These are phyloP conservation scores for Penicillium sp. DNA, from an alignment of 2,329 filamentous ascomycete genomes.

Conservation along the genomic window DNA sequence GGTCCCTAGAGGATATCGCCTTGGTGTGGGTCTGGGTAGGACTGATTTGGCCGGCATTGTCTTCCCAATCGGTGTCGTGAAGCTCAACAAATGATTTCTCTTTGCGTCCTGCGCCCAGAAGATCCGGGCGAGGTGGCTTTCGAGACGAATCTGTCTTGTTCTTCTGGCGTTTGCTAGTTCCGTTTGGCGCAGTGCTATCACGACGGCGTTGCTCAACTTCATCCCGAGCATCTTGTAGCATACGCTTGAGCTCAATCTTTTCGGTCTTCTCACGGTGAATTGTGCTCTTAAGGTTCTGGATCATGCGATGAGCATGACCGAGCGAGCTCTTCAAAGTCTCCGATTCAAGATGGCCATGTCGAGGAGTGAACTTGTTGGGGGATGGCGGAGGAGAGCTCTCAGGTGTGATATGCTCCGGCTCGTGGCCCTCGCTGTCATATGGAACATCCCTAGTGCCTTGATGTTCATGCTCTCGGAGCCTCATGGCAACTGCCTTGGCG, in stretches of 20 bases:
- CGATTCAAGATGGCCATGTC: constrained; percentile 83
- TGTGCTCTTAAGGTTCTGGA: constrained; percentile 87
- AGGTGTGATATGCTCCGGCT: constrained; percentile 62
- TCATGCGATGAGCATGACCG: constrained; percentile 89
- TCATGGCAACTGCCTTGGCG: constrained; percentile 69
- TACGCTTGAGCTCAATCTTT: constrained; percentile 87
- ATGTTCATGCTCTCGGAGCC: constrained; percentile 58
- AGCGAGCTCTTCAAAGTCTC: constrained; percentile 92
- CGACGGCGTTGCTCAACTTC: constrained; percentile 65
- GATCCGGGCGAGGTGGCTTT: constrained; percentile 63
- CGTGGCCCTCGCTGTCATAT: constrained; percentile 56
- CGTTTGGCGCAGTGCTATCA: constrained; percentile 41
- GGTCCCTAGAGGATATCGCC: constrained; percentile 24
- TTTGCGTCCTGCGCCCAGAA: constrained; percentile 65
- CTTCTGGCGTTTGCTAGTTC: constrained; percentile 49
- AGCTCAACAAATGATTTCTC: constrained; percentile 68
- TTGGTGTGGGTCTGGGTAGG: constrained; percentile 42
- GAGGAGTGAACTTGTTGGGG: constrained; percentile 80
- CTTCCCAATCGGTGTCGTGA: constrained; percentile 84
- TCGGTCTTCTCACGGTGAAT: constrained; percentile 98
- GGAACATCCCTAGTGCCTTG: constrained; percentile 52
- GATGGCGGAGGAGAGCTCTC: constrained; percentile 86
- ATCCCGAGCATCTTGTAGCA: constrained; percentile 89
- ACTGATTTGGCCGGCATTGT: constrained; percentile 56
- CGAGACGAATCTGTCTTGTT: constrained; percentile 61